Evolutionary conservation across 441 rosid genomes (phyloP), one percentile per base, ranked within the genome.

Genomic region (Arabidopsis lyrata): DNA sequence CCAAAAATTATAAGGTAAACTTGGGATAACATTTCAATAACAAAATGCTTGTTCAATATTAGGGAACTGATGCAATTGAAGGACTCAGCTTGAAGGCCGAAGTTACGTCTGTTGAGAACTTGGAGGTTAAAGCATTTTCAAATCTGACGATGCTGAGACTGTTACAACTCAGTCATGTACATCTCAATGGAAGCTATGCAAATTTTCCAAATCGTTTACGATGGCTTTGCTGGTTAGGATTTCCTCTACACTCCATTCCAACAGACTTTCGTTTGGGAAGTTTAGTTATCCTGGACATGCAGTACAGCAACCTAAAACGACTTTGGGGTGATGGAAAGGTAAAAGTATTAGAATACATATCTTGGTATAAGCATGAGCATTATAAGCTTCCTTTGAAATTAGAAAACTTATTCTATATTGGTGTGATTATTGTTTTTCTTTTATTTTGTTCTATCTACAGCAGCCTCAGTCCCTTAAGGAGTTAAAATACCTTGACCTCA

Each of bases 1-100:
- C 16, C 3, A 36, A 27, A 6, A 42, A 4, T 29, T 54, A n/a
- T 20, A 18, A 2, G 1, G 1, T 6, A 6, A 48, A 59, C 14
- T 62, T 54, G 27, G 36, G 18, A 39, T 24, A 15, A 41, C 42
- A 29, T 16, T 39, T 15, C 15, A 18, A 14, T 57, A 5, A 70
- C 34, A 16, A 8, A 44, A 12, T 53, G 18, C 79, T 31, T 66
- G 80, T 52, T 6, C 38, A 20, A 15, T 38, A 4, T 27, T 20
- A 85, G 84, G 84, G 86, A 42, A 77, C 76, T 8, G 58, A 48
- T 15, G 61, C 59, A 5, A 66, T 70, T 14, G 76, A 79, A 70
- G 79, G 79, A 39, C 58, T 82, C n/a, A 38, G 42, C 35, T 18
- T 77, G 47, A 49, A 48, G 20, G 70, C 27, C 8, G n/a, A 29